Evolutionary conservation across 495 filamentous ascomycete genomes (phyloP), one percentile per base, ranked within the genome.

Genomic region (Mytilinidion resinicola): DNA sequence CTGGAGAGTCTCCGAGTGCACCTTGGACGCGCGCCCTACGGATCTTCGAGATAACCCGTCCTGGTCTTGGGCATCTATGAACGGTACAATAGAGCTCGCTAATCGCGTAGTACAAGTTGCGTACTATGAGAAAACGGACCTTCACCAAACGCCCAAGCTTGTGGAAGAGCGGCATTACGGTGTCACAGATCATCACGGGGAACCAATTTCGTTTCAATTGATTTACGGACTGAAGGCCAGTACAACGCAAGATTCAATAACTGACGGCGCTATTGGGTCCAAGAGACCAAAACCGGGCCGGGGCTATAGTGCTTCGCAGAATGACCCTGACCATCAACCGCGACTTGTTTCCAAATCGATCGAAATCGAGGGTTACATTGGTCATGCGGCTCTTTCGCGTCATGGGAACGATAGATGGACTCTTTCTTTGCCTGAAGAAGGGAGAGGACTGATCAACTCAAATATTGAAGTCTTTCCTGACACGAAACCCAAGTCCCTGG

Each of bases 1-100:
- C 1, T 63, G 61, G 61, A 49, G 61, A 21, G 56, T 63, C 1
- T 48, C 48, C 1, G 49, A 62, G 42, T 55, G 51, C 25, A 55
- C 51, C 9, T 8, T 39, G 8, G 17, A 60, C 10, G 41, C 21
- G 19, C 57, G 57, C 1, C 57, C 57, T 9, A 39, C 5, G 12
- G 57, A 60, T 9, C 12, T 15, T 17, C 39, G 57, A 21, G 36
- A 55, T 11, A 48, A 48, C n/a, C 57, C 57, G 8, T 48, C 50
- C 3, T 60, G 57, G 57, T 60, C 57, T 3, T 60, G 57, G 57
- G 57, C 57, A 9, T 48, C 41, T 6, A 54, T 60, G 57, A 51
- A 54, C 17, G 57, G 51, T 4, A 15, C 12, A 11, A 54, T 60
- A 11, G 39, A 30, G 2, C 14, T 38, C 4, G 51, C 38, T 0